Evolutionary conservation across 2,329 filamentous ascomycete genomes (phyloP).

Genomic region (Sclerotinia spermophila): DNA sequence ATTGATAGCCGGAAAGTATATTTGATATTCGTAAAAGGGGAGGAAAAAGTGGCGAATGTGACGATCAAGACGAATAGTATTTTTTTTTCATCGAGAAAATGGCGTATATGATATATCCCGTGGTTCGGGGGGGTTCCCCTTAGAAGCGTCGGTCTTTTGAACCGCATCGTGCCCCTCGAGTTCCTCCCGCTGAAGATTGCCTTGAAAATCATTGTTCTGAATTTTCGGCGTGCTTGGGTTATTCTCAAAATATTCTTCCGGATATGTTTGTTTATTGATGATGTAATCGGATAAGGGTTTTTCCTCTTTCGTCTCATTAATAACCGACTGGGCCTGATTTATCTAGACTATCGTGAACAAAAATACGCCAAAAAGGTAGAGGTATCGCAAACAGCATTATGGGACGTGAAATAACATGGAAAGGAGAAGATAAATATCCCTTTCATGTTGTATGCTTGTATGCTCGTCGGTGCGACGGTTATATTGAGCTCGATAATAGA

Average conservation of each 20-base stretch:
- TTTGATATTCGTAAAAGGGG: conserved; percentile 47
- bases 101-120: conserved; percentile 33
- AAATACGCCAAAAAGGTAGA: no score
- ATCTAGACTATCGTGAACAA: neutral
- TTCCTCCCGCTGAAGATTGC: neutral
- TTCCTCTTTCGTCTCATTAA: neutral
- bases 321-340: neutral
- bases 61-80: conserved; percentile 44
- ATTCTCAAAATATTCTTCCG: neutral
- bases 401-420: neutral
- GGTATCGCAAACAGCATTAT: no score
- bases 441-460: neutral
- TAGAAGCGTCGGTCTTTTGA: neutral
- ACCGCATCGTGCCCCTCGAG: no score
- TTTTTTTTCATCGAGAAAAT: conserved; percentile 37
- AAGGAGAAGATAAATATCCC: neutral
- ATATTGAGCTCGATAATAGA: neutral
- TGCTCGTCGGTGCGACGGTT: neutral
- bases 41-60: conserved; percentile 22
- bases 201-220: neutral
- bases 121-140: neutral
- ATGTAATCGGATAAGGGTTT: neutral
- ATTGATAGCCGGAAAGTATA: conserved; percentile 53
- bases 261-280: neutral
- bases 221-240: neutral